Conservation (phyloP, 306 rosid species). For the Dalbergia oliveri region DNA sequence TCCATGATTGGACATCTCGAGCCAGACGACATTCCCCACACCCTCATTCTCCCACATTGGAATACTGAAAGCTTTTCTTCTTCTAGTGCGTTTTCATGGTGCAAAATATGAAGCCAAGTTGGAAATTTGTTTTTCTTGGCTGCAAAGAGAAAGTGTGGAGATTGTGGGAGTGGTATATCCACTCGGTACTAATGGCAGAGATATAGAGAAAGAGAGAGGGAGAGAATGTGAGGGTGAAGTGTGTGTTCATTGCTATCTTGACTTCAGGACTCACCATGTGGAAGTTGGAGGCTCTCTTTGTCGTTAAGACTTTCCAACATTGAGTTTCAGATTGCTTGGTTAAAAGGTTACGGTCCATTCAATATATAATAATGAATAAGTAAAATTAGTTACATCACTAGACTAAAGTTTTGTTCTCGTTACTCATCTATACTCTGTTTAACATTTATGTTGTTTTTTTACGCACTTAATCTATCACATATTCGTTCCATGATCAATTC, state of each 20-base stretch:
- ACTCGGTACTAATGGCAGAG: constrained; percentile 18
- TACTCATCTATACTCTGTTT: neutral
- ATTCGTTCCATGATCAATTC: neutral
- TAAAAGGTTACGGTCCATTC: constrained; percentile 40
- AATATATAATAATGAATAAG: neutral
- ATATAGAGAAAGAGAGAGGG: constrained; percentile 19
- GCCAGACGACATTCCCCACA: constrained; percentile 60
- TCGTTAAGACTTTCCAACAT: constrained; percentile 64
- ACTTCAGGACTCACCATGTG: constrained; percentile 49
- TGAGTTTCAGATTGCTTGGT: constrained; percentile 57
- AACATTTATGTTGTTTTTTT: neutral
- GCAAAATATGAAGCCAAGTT: neutral
- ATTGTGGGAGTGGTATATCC: neutral
- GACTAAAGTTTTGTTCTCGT: too few species aligned
- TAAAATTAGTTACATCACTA: neutral
- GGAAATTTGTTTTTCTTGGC: constrained; percentile 14
- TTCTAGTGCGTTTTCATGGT: neutral
- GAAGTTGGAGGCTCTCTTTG: constrained; percentile 56
- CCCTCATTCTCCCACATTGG: constrained; percentile 50
- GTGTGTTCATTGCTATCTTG: constrained; percentile 43
- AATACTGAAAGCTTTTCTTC: neutral
- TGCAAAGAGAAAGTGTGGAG: constrained; percentile 12
- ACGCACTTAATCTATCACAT: neutral
- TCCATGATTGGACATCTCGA: constrained; percentile 41
- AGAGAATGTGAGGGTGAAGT: neutral